Percentiles rank a stretch among this genome's conserved stretches.
Conservation (phyloP, 192 early-diverging fungal genomes). For the Backusella luteola region DNA sequence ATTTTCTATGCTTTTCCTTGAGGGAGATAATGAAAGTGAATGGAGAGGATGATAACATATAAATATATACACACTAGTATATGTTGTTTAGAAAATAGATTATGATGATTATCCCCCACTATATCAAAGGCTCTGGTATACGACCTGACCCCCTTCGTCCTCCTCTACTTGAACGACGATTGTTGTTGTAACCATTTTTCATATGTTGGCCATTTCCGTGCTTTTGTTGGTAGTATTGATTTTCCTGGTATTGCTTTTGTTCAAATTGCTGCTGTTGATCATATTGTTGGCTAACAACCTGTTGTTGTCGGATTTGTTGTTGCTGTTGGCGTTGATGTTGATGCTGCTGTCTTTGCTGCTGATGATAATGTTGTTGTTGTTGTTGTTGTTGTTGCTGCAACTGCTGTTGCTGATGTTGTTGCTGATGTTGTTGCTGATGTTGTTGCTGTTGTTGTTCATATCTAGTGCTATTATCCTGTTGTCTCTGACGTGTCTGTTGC, state of each 20-base stretch:
- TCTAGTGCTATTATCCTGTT: slow-evolving; percentile 41
- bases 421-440: neutral
- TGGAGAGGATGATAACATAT: neutral
- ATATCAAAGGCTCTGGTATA: neutral
- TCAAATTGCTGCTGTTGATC: slow-evolving; percentile 26
- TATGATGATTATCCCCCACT: neutral
- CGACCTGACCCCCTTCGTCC: neutral
- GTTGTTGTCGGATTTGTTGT: neutral
- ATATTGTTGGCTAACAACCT: slow-evolving; percentile 29
- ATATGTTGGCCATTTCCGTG: neutral
- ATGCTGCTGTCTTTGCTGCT: slow-evolving; percentile 27
- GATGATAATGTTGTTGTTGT: slow-evolving; percentile 22
- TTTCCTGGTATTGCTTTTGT: slow-evolving; percentile 14
- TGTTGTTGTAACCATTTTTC: neutral
- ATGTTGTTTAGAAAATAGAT: neutral
- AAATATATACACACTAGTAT: neutral
- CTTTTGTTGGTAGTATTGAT: neutral
- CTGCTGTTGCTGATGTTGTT: slow-evolving; percentile 12
- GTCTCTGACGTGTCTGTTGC: slow-evolving; percentile 35
- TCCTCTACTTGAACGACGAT: neutral
- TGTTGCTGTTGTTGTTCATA: slow-evolving; percentile 35
- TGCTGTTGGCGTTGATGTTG: slow-evolving; percentile 26
- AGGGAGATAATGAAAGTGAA: too few relatives aligned
- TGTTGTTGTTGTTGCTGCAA: slow-evolving; percentile 11
- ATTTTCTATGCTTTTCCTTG: too few relatives aligned